These are phyloP conservation scores for Stachybotrys chlorohalonatus DNA, from an alignment of 2,329 filamentous ascomycete species.

Conservation along the genomic window DNA sequence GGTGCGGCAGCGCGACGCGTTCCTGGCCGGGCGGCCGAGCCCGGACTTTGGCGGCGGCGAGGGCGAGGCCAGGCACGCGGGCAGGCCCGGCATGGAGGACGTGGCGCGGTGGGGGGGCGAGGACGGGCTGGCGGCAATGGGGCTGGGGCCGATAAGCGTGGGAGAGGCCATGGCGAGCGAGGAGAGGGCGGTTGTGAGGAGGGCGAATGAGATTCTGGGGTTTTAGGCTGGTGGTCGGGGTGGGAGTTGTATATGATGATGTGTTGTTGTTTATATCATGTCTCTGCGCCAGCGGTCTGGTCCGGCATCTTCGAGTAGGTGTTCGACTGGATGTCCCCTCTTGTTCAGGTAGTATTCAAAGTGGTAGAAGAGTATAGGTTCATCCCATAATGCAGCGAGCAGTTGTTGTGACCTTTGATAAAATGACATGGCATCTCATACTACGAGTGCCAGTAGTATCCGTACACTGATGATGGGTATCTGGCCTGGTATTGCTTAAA, in stretches of 20 bases:
- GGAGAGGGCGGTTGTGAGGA: conserved; percentile 24
- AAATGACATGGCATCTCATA: too few relatives aligned
- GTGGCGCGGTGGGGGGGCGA: conserved; percentile 12
- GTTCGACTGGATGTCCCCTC: too few relatives aligned
- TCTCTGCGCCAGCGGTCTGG: too few relatives aligned
- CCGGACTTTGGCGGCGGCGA: conserved; percentile 65
- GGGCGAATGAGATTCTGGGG: conserved; percentile 36
- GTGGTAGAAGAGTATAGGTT: too few relatives aligned
- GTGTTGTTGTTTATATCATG: too few relatives aligned
- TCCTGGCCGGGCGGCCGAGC: conserved; percentile 56
- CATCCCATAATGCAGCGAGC: too few relatives aligned
- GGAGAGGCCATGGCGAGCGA: conserved; percentile 18
- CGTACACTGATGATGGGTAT: too few relatives aligned
- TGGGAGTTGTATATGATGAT: neutral
- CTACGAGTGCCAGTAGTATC: too few relatives aligned
- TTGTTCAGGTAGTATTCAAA: too few relatives aligned
- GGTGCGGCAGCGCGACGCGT: conserved; percentile 59
- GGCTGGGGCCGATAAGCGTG: conserved; percentile 28
- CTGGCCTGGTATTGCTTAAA: too few relatives aligned
- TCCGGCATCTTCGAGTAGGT: too few relatives aligned
- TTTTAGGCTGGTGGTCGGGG: conserved; percentile 17
- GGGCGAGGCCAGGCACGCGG: conserved; percentile 51
- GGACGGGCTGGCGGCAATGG: conserved; percentile 33
- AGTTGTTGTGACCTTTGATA: too few relatives aligned
- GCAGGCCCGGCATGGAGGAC: conserved; percentile 30